These are phyloP conservation scores for Bothriochloa decipiens DNA, from an alignment of 176 grass and related monocot genomes.

Conservation along the genomic window DNA sequence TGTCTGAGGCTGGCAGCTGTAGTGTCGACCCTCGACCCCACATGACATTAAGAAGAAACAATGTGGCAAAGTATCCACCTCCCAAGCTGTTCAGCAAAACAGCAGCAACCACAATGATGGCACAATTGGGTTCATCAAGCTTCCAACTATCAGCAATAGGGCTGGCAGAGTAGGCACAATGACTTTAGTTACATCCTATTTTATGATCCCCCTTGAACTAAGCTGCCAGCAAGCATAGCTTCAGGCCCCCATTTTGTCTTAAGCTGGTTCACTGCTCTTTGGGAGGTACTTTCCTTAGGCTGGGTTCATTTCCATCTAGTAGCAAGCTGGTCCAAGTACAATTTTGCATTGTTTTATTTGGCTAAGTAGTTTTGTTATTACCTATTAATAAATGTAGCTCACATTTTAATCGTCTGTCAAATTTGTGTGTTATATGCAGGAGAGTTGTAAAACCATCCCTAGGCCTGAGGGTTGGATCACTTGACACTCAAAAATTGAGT, in stretches of 20 bases:
- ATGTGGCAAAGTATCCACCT: not conserved
- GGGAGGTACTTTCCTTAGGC: not conserved
- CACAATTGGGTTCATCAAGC: not conserved
- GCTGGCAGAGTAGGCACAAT: not conserved
- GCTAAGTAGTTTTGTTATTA: not conserved
- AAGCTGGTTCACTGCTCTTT: not conserved
- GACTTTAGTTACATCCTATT: not conserved
- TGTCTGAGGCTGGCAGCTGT: too few species aligned
- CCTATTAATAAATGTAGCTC: not conserved
- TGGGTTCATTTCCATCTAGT: not conserved
- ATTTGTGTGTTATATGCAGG: conserved; percentile 23
- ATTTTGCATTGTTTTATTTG: not conserved
- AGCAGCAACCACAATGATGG: not conserved
- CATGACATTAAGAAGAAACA: not conserved
- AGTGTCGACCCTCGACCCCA: too few species aligned
- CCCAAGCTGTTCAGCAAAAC: not conserved
- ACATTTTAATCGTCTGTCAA: not conserved
- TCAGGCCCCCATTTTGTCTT: not conserved
- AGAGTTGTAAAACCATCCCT: conserved; percentile 18
- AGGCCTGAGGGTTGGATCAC: conserved; percentile 27
- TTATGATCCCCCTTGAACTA: not conserved
- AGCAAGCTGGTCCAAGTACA: not conserved
- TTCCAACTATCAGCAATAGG: not conserved
- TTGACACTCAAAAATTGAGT: not conserved
- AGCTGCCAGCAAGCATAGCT: not conserved